A percentile compares a stretch with the other conserved stretches of the same genome.
These are phyloP conservation scores for Lentinula sp. DNA, from an alignment of 768 basidiomycete genomes.

Conservation along the genomic window DNA sequence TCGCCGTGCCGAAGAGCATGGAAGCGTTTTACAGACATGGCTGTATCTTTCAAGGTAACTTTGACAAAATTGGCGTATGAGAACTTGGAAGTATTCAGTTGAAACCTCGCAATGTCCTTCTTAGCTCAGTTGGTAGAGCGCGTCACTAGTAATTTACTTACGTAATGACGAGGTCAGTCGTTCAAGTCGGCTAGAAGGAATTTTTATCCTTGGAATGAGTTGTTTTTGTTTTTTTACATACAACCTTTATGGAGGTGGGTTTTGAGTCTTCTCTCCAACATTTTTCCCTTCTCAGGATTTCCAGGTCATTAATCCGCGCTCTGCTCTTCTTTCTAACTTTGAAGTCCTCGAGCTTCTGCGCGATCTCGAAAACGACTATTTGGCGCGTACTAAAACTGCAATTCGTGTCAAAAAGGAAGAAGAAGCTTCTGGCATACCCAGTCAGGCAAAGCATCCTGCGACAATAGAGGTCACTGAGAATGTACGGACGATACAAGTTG, in stretches of 20 bases:
- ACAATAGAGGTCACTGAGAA: constrained; percentile 69
- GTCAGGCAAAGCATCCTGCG: constrained; percentile 24
- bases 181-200: constrained; percentile 7
- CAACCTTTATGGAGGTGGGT: constrained; percentile 4
- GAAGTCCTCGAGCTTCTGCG: constrained; percentile 79
- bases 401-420: constrained; percentile 76
- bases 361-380: constrained; percentile 69
- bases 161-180: constrained; percentile 3
- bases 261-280: neutral
- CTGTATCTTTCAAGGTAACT: too few species aligned
- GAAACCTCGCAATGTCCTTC: constrained; percentile 32
- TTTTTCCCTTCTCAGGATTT: neutral
- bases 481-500: constrained; percentile 78
- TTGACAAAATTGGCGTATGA: too few species aligned
- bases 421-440: constrained; percentile 35
- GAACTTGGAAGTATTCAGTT: too few species aligned
- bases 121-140: constrained; percentile 55
- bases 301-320: constrained; percentile 63
- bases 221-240: too few species aligned
- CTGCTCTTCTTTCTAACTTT: constrained; percentile 82
- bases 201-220: neutral
- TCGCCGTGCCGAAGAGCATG: constrained; percentile 12
- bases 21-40: constrained; percentile 4
- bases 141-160: constrained; percentile 36
- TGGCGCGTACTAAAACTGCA: constrained; percentile 63